These are phyloP conservation scores for Neonectria hederae DNA, from an alignment of 2,329 filamentous ascomycete species.

Conservation along the genomic window DNA sequence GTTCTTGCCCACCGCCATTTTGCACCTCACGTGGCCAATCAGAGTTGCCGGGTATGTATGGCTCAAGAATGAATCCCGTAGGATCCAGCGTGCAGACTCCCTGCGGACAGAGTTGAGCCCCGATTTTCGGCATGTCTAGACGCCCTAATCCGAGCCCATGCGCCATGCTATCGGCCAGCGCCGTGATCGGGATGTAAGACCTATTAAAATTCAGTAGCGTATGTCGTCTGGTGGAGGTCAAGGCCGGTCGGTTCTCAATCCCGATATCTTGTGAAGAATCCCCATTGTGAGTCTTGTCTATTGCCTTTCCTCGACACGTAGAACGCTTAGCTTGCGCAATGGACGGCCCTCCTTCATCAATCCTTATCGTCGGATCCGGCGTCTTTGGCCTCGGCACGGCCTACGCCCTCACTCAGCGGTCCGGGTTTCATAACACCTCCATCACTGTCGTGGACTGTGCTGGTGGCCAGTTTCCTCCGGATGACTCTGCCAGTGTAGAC, in stretches of 20 bases:
- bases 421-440: conserved; percentile 60
- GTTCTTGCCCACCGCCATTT: neutral
- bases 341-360: conserved; percentile 54
- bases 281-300: conserved; percentile 5
- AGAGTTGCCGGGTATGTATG: conserved; percentile 8
- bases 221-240: neutral
- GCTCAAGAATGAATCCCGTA: conserved; percentile 3
- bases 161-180: conserved; percentile 29
- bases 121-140: conserved; percentile 34
- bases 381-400: conserved; percentile 71
- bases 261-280: conserved; percentile 5
- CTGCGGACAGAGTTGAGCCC: conserved; percentile 19
- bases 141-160: conserved; percentile 24
- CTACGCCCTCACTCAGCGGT: conserved; percentile 72
- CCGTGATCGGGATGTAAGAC: conserved; percentile 39
- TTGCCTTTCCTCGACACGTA: conserved; percentile 20
- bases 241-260: neutral
- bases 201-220: conserved; percentile 28
- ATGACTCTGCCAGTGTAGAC: conserved; percentile 70
- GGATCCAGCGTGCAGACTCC: neutral
- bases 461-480: conserved; percentile 65
- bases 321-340: conserved; percentile 35
- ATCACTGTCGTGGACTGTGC: conserved; percentile 70
- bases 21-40: conserved; percentile 2
- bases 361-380: conserved; percentile 76